Evolutionary conservation across 768 basidiomycete species (phyloP), one percentile per base, ranked within the genome.

Genomic region (Termitomyces sp.): DNA sequence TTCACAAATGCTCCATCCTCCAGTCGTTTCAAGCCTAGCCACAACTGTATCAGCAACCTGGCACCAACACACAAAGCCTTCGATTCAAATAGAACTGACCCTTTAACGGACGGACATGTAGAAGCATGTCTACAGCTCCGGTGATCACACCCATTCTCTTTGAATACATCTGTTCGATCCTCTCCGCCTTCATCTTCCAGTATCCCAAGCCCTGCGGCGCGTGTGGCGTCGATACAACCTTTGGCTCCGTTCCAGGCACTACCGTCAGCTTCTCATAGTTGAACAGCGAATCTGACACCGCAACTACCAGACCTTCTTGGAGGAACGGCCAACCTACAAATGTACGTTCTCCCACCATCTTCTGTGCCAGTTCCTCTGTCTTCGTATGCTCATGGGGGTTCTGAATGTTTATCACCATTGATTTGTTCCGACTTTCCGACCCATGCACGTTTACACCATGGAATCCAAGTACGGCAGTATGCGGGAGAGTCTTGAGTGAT

Each of bases 391-490:
- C 90, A 67, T 87, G 79, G 0, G 80, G 80, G 65, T 92, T 91
- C 48, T 89, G 75, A 62, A 98, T 84, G 61, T 89, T 84, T 23
- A 98, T 79, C 51, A 98, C 76, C 86, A 99, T 94, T 2, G 92
- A 94, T 71, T 95, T 92, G 74, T 96, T 96, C 38, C 87, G 80
- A 61, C 86, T 91, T 67, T 97, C 95, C 0, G 84, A 75, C 53
- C 92, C 91, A 69, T 98, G 96, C 12, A 98, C 86, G 66, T 94
- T 97, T 63, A 98, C 94, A 21, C 87, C 84, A 65, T 98, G 96
- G 70, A 84, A 80, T 15, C 87, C 94, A 23, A 98, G 76, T 23
- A 76, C 73, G 11, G 88, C 85, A 0, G 81, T 83, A 65, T 93
- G 81, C 0, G 90, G 91, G 8, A 98, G 78, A 0, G 95, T 97